Evolutionary conservation across 2,329 filamentous ascomycete species (phyloP).

Genomic region (Corynespora cassiicola): DNA sequence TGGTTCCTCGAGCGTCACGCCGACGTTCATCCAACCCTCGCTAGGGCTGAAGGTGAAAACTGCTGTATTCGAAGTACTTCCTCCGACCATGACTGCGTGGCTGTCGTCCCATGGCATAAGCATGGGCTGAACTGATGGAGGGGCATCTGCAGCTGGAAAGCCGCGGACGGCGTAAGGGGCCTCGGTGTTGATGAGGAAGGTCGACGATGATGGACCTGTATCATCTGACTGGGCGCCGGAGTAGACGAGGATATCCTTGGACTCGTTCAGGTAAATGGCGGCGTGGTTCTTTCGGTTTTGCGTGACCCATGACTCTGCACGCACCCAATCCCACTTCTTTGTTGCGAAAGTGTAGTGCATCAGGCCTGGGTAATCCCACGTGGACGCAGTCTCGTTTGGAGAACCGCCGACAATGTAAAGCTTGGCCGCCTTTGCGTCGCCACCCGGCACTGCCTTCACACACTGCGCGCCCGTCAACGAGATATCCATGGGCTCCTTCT

Average conservation of each 20-base stretch:
- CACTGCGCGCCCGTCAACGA: slow-evolving; percentile 78
- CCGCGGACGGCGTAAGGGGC: slow-evolving; percentile 68
- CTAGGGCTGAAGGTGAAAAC: slow-evolving; percentile 75
- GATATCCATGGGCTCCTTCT: slow-evolving; percentile 67
- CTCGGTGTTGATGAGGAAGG: slow-evolving; percentile 74
- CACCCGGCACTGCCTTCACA: slow-evolving; percentile 69
- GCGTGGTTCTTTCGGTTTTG: slow-evolving; percentile 77
- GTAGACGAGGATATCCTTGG: slow-evolving; percentile 79
- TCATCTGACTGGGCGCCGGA: slow-evolving; percentile 70
- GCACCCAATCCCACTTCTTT: slow-evolving; percentile 65
- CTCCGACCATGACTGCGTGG: slow-evolving; percentile 77
- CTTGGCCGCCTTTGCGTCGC: slow-evolving; percentile 64
- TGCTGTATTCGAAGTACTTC: slow-evolving; percentile 67
- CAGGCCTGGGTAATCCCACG: slow-evolving; percentile 71
- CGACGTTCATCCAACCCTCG: slow-evolving; percentile 71
- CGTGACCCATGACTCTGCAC: slow-evolving; percentile 58
- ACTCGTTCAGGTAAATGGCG: slow-evolving; percentile 74
- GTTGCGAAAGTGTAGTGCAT: slow-evolving; percentile 70
- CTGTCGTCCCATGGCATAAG: slow-evolving; percentile 76
- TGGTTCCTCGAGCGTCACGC: slow-evolving; percentile 66
- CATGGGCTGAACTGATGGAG: slow-evolving; percentile 71
- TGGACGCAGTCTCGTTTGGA: slow-evolving; percentile 38
- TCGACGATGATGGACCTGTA: slow-evolving; percentile 69
- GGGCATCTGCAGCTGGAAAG: slow-evolving; percentile 56
- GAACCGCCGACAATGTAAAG: slow-evolving; percentile 83